Conservation (phyloP, 78 protist species). For the Pigoraptor vietnamica region DNA sequence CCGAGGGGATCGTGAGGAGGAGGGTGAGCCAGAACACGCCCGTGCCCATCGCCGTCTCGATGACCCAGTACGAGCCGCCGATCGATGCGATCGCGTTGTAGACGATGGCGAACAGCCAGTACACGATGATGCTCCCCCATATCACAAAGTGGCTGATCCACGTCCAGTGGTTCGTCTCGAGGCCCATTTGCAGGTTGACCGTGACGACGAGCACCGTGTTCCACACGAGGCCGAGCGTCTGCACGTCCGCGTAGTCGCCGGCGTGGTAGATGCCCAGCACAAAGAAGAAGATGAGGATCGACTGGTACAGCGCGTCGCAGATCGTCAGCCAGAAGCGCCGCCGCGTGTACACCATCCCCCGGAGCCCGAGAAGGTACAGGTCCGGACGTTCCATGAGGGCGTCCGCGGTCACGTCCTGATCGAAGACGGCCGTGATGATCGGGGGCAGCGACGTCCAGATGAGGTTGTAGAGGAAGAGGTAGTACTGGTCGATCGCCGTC, state of each 20-base stretch:
- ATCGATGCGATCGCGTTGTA: background rate
- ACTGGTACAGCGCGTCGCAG: conserved; percentile 15
- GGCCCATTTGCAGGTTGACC: background rate
- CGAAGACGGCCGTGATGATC: conserved; percentile 34
- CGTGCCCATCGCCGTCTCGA: background rate
- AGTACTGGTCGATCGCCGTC: background rate
- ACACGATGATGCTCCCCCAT: conserved; percentile 13
- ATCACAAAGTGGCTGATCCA: background rate
- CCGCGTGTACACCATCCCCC: background rate
- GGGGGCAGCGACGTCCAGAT: conserved; percentile 46
- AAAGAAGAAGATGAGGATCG: conserved; percentile 12
- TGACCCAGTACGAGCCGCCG: background rate
- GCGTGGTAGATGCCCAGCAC: conserved; percentile 1
- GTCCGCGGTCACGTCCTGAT: background rate
- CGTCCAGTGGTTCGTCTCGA: background rate
- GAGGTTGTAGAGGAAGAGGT: conserved; percentile 31
- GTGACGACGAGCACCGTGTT: background rate
- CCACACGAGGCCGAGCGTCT: background rate
- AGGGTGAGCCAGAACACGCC: background rate
- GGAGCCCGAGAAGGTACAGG: conserved; percentile 2
- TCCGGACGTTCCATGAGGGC: background rate
- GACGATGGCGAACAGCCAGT: background rate
- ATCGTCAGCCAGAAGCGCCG: background rate
- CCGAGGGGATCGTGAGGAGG: background rate
- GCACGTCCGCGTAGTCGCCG: background rate